Conservation (phyloP, 2,329 filamentous ascomycete species). For the Rosellinia necatrix region DNA sequence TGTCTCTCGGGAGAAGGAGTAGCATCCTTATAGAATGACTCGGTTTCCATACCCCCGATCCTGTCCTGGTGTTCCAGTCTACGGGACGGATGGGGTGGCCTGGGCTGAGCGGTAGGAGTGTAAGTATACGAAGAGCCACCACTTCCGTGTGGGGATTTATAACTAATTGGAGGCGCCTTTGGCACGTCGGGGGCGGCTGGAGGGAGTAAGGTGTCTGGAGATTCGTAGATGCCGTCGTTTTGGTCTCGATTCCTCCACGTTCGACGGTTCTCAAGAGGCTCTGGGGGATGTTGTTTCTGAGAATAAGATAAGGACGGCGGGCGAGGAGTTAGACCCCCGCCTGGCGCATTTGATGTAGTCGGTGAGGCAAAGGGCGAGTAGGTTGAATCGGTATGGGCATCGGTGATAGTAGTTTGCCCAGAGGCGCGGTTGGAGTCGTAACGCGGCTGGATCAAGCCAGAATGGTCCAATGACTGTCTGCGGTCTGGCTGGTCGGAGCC, state of each 20-base stretch:
- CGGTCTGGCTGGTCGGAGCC: constrained; percentile 41
- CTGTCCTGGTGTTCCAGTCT: constrained; percentile 33
- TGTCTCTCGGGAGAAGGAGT: constrained; percentile 33
- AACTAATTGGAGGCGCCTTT: constrained; percentile 61
- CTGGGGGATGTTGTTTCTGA: constrained; percentile 48
- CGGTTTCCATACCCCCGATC: constrained; percentile 38
- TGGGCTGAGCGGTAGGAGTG: constrained; percentile 39
- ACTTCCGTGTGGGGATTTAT: constrained; percentile 54
- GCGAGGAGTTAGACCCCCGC: constrained; percentile 60
- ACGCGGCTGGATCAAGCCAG: constrained; percentile 41
- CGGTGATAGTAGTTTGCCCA: constrained; percentile 59
- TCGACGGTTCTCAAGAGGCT: constrained; percentile 50
- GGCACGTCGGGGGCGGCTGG: constrained; percentile 66
- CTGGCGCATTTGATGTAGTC: constrained; percentile 54
- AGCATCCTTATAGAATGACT: constrained; percentile 41
- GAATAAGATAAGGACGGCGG: constrained; percentile 61
- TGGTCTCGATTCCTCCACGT: constrained; percentile 49
- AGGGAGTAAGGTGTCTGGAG: constrained; percentile 43
- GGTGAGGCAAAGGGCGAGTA: constrained; percentile 63
- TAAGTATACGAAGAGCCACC: constrained; percentile 41
- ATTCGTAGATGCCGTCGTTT: constrained; percentile 48
- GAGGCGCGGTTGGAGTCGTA: constrained; percentile 55
- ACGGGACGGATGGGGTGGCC: constrained; percentile 36
- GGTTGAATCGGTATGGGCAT: constrained; percentile 61
- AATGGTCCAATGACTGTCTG: constrained; percentile 43